Evolutionary conservation across 2,329 filamentous ascomycete species (phyloP), one percentile per base, ranked within the genome.

Genomic region (Arthrobotrys megalospora): DNA sequence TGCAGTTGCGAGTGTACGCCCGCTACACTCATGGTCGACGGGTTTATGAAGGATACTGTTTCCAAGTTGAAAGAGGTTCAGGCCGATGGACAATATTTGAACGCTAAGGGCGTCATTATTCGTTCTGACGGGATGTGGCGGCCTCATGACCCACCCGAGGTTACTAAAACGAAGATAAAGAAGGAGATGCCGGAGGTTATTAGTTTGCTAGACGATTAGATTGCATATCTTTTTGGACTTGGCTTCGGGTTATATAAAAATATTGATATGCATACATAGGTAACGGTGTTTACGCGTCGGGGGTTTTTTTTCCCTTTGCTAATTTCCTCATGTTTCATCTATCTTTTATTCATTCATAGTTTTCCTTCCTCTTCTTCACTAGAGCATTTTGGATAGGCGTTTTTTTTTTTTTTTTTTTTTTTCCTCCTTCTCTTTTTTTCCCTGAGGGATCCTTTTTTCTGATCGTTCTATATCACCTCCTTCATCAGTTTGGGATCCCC

Each of bases 1-100:
- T 98, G 95, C 83, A 87, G 87, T 28, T 86, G 85, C 36, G 94
- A 97, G 83, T 93, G 92, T 10, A 88, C 94, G 12, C 96, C 95
- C 0, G 86, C 87, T 24, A 88, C 86, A 77, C 87, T 98, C 0
- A 84, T 90, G 1, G 86, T 95, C 5, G 94, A 98, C 82, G 88
- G 88, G 1, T 97, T 94, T 82, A 86, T 97, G 52, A 82, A 87
- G 11, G 84, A 88, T 0, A 89, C 97, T 0, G 87, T 90, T 11
- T 16, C 50, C 12, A 81, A 84, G 0, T 83, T 87, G 55, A 85
- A 96, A 10, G 85, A 86, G 48, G 81, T 83, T 10, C 84, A 86
- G 28, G 85, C 60, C 3, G 19, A 63, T 24, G 60, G 67, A n/a
- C n/a, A 87, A 16, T 84, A 86, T 43, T 82, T 90, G 34, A 84